Evolutionary conservation across 2,329 filamentous ascomycete species (phyloP), one percentile per base, ranked within the genome.

Genomic region (Neoscytalidium dimidiatum): DNA sequence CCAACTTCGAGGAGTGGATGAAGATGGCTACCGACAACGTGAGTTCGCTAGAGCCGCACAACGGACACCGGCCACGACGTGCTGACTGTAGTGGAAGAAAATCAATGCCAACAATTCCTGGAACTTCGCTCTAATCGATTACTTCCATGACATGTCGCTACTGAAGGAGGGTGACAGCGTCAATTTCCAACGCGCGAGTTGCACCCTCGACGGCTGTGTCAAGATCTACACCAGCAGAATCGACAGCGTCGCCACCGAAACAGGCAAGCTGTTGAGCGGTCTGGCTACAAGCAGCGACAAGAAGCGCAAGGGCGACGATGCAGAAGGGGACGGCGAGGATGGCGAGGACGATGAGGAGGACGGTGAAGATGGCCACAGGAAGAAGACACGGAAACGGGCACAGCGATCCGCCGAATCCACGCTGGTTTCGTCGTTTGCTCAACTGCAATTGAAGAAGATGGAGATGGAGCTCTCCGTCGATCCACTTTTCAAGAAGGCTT

Each of bases 1-100:
- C 95, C 73, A 99, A 99, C 79, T 99, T 98, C 72, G 95, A 99
- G 78, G 95, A 99, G 77, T 98, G 94, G 95, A 98, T 99, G 93
- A 99, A 98, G 84, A 96, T 99, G 93, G 95, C 95, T 2, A 98
- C 95, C 17, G 95, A 99, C 82, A 99, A 99, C 73, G 76, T 78
- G 72, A 57, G 68, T 63, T 17, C 3, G 4, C 35, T 21, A 28
- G n/a, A 17, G 26, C 26, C 6, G 38, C 19, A 13, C n/a, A 3
- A 19, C 23, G 17, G 11, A 17, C n/a, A 31, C 19, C 5, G 19
- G 21, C 29, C 19, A 28, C 33, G 48, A 64, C 21, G n/a, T 8
- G 53, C 66, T 72, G 66, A 71, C 66, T 8, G 4, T 8, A 11
- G 43, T 51, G 33, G 33, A 60, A 78, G 74, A 84, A 84, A 76